These are phyloP conservation scores for Dictyophora rubrovolvata DNA, from an alignment of 768 basidiomycete genomes.

Conservation along the genomic window DNA sequence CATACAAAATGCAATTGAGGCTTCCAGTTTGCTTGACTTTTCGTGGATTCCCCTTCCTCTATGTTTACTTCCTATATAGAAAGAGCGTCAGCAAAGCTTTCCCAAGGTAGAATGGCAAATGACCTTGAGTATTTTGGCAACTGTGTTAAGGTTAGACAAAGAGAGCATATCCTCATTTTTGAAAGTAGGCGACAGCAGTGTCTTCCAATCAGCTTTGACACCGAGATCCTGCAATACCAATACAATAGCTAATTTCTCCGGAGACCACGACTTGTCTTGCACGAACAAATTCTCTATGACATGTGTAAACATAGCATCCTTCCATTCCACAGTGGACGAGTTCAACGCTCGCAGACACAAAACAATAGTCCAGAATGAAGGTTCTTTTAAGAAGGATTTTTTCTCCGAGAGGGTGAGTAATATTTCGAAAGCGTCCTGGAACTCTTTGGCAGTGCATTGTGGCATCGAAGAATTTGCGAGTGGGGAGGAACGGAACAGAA, in stretches of 20 bases:
- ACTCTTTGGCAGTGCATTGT: conserved; percentile 50
- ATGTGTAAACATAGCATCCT: conserved; percentile 45
- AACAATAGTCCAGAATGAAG: conserved; percentile 76
- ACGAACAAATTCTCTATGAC: conserved; percentile 44
- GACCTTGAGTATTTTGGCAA: conserved; percentile 79
- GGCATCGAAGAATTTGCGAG: conserved; percentile 40
- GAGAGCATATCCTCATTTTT: conserved; percentile 62
- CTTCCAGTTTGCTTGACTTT: conserved; percentile 59
- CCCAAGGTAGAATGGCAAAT: conserved; percentile 8
- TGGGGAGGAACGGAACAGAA: conserved; percentile 55
- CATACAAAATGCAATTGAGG: conserved; percentile 89
- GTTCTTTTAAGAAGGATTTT: conserved; percentile 87
- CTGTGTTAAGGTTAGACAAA: conserved; percentile 54
- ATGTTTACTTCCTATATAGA: conserved; percentile 32
- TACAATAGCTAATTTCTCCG: conserved; percentile 79
- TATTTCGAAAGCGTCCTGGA: conserved; percentile 44
- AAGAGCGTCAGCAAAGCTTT: conserved; percentile 9
- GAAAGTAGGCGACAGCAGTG: conserved; percentile 60
- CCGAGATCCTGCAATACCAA: conserved; percentile 55
- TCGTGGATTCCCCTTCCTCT: conserved; percentile 42
- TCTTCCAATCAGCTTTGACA: conserved; percentile 60
- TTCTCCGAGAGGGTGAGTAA: conserved; percentile 64
- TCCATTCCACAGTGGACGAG: conserved; percentile 59
- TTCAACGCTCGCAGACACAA: conserved; percentile 53
- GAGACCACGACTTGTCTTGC: conserved; percentile 55